A percentile compares a stretch with the other conserved stretches of the same genome.
phyloP scores from a whole-genome alignment of 192 early-diverging fungal genomes.

The Oehlia diaphana region DNA sequence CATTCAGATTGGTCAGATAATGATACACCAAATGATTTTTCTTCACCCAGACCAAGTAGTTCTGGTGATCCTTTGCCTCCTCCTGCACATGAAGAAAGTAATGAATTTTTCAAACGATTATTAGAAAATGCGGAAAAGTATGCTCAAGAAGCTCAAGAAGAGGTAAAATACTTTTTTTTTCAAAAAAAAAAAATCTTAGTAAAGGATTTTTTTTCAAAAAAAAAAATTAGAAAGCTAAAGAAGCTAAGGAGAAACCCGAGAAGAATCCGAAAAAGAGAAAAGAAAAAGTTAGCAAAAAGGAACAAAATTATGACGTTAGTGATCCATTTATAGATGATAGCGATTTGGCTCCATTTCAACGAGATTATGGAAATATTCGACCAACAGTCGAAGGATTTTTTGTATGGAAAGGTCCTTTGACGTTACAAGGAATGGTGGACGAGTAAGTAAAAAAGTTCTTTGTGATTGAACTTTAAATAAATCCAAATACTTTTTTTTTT shows the following conservation, averaged over 20 bases:
- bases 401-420: constrained; percentile 49
- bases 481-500: not conserved
- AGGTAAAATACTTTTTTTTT: not conserved
- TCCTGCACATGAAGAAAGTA: not conserved
- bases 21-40: constrained; percentile 3
- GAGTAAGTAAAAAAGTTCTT: constrained; percentile 26
- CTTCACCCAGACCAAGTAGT: not conserved
- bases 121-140: constrained; percentile 13
- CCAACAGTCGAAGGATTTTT: constrained; percentile 51
- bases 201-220: not conserved
- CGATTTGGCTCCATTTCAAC: constrained; percentile 47
- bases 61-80: not conserved
- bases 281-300: constrained; percentile 12
- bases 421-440: constrained; percentile 34
- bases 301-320: constrained; percentile 50
- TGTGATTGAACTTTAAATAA: not conserved
- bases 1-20: constrained; percentile 7
- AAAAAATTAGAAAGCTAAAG: not conserved
- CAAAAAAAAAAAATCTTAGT: too few species aligned
- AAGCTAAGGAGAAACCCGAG: not conserved
- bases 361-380: constrained; percentile 36
- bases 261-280: not conserved
- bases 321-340: constrained; percentile 66
- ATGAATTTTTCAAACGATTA: constrained; percentile 8
- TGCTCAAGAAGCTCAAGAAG: not conserved